phyloP scores from a whole-genome alignment of 805 yeast species.

The Cyberlindnera misumaiensis region DNA sequence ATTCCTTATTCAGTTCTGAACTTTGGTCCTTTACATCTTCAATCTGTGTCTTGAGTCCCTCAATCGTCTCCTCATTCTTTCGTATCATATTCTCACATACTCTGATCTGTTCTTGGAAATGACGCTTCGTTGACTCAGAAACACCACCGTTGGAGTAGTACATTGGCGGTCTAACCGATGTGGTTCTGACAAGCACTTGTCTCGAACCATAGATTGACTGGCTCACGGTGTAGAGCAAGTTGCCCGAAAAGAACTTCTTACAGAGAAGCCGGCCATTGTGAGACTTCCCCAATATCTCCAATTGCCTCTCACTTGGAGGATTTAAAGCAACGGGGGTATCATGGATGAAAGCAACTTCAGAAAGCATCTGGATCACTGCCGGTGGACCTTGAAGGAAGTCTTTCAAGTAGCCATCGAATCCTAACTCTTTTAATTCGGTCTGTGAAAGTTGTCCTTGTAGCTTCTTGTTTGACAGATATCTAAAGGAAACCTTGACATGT shows the following conservation, averaged over 20 bases:
- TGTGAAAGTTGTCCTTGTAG: slow-evolving; percentile 22
- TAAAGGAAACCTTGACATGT: slow-evolving; percentile 44
- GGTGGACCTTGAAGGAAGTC: slow-evolving; percentile 72
- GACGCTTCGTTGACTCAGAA: slow-evolving; percentile 14
- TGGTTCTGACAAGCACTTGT: slow-evolving; percentile 30
- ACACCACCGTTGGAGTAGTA: slow-evolving; percentile 18
- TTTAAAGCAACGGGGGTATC: slow-evolving; percentile 55
- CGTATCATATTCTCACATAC: slow-evolving; percentile 8
- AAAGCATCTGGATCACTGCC: slow-evolving; percentile 65
- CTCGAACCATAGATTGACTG: slow-evolving; percentile 60
- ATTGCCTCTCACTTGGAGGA: slow-evolving; percentile 36
- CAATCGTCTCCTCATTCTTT: slow-evolving; percentile 8
- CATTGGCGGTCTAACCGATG: slow-evolving; percentile 4
- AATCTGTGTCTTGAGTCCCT: slow-evolving; percentile 3
- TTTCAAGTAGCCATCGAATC: slow-evolving; percentile 74
- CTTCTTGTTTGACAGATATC: slow-evolving; percentile 32
- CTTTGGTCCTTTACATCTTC: background rate
- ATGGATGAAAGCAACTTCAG: slow-evolving; percentile 43
- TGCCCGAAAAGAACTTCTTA: slow-evolving; percentile 54
- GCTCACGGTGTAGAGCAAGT: slow-evolving; percentile 40
- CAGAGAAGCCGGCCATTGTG: slow-evolving; percentile 40
- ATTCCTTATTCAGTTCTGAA: background rate
- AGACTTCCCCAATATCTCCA: slow-evolving; percentile 29
- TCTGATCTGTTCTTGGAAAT: slow-evolving; percentile 10
- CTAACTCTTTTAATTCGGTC: slow-evolving; percentile 37